phyloP scores from a whole-genome alignment of 768 basidiomycete species.

The Xerocomellus amylosporus region DNA sequence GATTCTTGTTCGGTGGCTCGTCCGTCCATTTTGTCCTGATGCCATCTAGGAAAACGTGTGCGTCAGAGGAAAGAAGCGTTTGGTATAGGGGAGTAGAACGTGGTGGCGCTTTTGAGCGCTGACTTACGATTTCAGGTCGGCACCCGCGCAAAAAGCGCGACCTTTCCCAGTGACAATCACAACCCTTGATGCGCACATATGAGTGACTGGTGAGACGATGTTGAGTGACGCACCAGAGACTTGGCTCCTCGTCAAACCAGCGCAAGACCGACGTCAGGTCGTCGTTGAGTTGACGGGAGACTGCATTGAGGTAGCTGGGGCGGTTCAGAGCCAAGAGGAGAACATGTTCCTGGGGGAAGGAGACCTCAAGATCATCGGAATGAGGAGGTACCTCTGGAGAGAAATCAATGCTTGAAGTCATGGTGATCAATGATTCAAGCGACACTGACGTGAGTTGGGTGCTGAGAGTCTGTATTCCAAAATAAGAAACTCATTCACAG shows the following conservation, averaged over 20 bases:
- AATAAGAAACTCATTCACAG: conserved; percentile 12
- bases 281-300: conserved; percentile 55
- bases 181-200: conserved; percentile 49
- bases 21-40: conserved; percentile 46
- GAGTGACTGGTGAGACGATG: not conserved
- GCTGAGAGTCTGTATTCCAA: not conserved
- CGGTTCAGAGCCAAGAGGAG: conserved; percentile 62
- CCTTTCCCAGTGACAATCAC: conserved; percentile 72
- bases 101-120: not conserved
- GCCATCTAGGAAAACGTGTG: conserved; percentile 48
- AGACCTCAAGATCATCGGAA: conserved; percentile 37
- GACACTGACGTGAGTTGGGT: not conserved
- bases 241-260: conserved; percentile 74
- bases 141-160: conserved; percentile 74
- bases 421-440: not conserved
- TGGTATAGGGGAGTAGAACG: not conserved
- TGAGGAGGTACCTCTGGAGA: conserved; percentile 23
- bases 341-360: conserved; percentile 49
- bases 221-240: conserved; percentile 55
- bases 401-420: not conserved
- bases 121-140: conserved; percentile 70
- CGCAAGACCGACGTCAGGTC: conserved; percentile 54
- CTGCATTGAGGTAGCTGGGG: conserved; percentile 69
- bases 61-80: not conserved
- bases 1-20: conserved; percentile 43